These are phyloP conservation scores for Leishmania martiniquensis DNA, from an alignment of 208 protist species.

Conservation along the genomic window DNA sequence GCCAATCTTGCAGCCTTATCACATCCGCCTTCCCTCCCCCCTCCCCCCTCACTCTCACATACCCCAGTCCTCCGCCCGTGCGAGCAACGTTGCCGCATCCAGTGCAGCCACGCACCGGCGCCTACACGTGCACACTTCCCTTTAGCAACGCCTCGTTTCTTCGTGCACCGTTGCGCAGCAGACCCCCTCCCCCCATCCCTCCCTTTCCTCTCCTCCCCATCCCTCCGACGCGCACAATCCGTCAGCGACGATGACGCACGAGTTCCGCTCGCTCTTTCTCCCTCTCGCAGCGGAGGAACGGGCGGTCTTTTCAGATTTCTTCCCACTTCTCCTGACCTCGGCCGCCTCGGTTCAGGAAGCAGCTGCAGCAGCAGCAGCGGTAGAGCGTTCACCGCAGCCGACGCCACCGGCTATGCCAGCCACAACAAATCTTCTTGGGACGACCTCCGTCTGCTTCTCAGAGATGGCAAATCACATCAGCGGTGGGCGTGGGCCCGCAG, in stretches of 20 bases:
- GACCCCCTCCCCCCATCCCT: not conserved
- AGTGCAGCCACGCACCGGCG: not conserved
- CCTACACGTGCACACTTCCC: conserved; percentile 1
- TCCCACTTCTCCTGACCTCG: conserved; percentile 12
- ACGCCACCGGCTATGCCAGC: not conserved
- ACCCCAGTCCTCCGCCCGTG: not conserved
- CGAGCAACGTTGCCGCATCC: not conserved
- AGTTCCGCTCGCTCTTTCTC: conserved; percentile 37
- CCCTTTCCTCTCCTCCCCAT: no score
- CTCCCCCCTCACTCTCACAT: not conserved
- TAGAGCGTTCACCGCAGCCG: conserved; percentile 2
- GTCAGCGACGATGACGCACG: conserved; percentile 6
- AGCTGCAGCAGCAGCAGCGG: conserved; percentile 18
- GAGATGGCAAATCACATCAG: not conserved
- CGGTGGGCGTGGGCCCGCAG: not conserved
- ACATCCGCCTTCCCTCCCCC: not conserved
- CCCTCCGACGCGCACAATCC: no score
- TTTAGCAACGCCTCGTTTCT: not conserved
- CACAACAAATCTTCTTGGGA: not conserved
- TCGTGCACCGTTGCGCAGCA: not conserved
- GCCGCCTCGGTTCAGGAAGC: conserved; percentile 5
- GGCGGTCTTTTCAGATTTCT: conserved; percentile 37
- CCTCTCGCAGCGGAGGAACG: conserved; percentile 26
- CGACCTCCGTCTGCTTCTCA: conserved; percentile 17
- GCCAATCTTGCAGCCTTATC: not conserved